Evolutionary conservation across 345 rosid species (phyloP).

Genomic region (Euphorbia peplus): DNA sequence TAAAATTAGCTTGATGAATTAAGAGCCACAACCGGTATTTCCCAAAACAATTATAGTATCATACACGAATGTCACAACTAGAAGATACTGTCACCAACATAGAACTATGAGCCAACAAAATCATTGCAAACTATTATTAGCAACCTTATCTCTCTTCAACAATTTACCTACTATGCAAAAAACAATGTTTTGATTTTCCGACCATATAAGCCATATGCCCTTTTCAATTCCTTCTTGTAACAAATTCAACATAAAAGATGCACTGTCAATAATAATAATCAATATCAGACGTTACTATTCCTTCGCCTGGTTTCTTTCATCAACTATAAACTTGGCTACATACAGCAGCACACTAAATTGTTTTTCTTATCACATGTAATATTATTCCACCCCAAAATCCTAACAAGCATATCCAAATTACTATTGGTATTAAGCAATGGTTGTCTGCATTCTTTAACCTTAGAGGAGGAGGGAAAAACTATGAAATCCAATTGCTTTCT

Average conservation of each 20-base stretch:
- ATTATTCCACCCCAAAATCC: background rate
- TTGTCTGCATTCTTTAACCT: background rate
- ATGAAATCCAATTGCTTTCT: too few relatives aligned
- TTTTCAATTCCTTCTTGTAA: background rate
- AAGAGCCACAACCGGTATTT: background rate
- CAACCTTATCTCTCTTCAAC: slow-evolving; percentile 6
- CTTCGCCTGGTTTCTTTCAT: background rate
- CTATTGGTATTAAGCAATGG: background rate
- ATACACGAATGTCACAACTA: background rate
- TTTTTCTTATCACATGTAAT: background rate
- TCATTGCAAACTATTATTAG: background rate
- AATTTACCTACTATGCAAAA: background rate
- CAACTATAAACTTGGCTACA: background rate
- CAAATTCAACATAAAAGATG: background rate
- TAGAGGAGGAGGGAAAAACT: too few relatives aligned
- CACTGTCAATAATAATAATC: background rate
- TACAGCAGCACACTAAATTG: background rate
- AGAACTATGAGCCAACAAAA: background rate
- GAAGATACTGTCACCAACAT: background rate
- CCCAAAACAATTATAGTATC: background rate
- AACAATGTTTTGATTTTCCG: background rate
- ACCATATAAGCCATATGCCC: background rate
- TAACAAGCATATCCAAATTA: background rate
- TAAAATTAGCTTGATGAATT: background rate
- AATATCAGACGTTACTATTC: background rate